phyloP scores from a whole-genome alignment of 23 red algal species.

The Agarophyton chilense region DNA sequence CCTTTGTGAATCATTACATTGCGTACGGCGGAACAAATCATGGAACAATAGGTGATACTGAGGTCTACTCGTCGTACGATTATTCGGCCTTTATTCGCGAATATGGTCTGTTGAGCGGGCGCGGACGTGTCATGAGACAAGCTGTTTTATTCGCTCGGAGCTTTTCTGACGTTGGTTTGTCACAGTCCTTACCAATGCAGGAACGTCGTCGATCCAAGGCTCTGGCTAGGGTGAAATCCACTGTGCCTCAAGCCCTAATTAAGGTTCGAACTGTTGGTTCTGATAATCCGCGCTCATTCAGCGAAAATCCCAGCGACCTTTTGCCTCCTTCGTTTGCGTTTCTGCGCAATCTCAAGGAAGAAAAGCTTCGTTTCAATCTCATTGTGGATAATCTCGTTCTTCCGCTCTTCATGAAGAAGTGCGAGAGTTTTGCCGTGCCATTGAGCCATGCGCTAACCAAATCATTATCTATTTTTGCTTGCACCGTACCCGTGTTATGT shows the following conservation, averaged over 20 bases:
- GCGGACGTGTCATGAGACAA: constrained; percentile 70
- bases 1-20: constrained; percentile 81
- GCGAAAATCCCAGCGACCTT: background rate
- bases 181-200: constrained; percentile 27
- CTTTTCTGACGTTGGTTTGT: constrained; percentile 76
- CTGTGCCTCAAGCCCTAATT: constrained; percentile 50
- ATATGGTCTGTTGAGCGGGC: constrained; percentile 73
- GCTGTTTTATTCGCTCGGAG: constrained; percentile 72
- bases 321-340: constrained; percentile 41
- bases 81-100: constrained; percentile 91
- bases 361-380: constrained; percentile 63
- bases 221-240: constrained; percentile 35
- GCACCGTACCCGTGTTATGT: constrained; percentile 64
- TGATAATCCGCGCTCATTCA: background rate
- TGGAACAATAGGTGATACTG: constrained; percentile 86
- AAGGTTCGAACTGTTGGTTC: constrained; percentile 41
- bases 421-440: constrained; percentile 55
- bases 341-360: constrained; percentile 67
- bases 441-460: constrained; percentile 31
- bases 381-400: constrained; percentile 47
- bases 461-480: constrained; percentile 55
- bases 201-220: background rate
- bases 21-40: constrained; percentile 91
- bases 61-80: constrained; percentile 95
- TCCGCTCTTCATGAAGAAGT: constrained; percentile 22